Conservation (phyloP, 176 grass and related monocot species). For the Bothriochloa decipiens region DNA sequence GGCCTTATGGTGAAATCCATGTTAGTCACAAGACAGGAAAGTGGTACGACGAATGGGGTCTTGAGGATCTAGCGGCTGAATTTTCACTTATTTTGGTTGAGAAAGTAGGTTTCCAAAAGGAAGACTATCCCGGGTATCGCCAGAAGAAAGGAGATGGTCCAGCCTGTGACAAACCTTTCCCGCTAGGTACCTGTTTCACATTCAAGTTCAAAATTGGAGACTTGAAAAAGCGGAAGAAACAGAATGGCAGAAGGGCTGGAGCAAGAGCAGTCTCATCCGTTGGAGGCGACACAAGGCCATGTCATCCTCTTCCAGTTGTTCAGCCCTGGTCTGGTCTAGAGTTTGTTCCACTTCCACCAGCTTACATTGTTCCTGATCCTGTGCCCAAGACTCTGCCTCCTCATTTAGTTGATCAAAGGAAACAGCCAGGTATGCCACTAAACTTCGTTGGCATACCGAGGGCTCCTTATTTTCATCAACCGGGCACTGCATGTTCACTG, state of each 20-base stretch:
- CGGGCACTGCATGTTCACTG: neutral
- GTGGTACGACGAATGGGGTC: conserved; percentile 33
- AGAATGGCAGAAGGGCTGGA: neutral
- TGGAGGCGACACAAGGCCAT: neutral
- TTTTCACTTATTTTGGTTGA: conserved; percentile 42
- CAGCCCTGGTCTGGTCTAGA: neutral
- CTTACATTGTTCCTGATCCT: neutral
- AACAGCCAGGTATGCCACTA: neutral
- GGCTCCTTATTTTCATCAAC: neutral
- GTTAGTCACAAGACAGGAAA: conserved; percentile 47
- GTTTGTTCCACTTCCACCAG: conserved; percentile 9
- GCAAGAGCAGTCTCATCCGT: neutral
- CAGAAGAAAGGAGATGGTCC: conserved; percentile 53
- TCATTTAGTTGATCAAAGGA: neutral
- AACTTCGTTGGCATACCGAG: neutral
- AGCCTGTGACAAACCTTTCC: conserved; percentile 37
- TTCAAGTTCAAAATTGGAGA: conserved; percentile 44
- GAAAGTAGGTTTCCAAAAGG: conserved; percentile 35
- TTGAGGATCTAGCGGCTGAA: conserved; percentile 29
- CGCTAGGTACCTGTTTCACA: conserved; percentile 20
- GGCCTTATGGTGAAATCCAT: conserved; percentile 54
- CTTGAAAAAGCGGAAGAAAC: neutral
- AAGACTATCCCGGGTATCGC: conserved; percentile 54
- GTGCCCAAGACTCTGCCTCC: neutral
- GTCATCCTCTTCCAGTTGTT: neutral